phyloP scores from a whole-genome alignment of 345 rosid species.

The Moringa oleifera region DNA sequence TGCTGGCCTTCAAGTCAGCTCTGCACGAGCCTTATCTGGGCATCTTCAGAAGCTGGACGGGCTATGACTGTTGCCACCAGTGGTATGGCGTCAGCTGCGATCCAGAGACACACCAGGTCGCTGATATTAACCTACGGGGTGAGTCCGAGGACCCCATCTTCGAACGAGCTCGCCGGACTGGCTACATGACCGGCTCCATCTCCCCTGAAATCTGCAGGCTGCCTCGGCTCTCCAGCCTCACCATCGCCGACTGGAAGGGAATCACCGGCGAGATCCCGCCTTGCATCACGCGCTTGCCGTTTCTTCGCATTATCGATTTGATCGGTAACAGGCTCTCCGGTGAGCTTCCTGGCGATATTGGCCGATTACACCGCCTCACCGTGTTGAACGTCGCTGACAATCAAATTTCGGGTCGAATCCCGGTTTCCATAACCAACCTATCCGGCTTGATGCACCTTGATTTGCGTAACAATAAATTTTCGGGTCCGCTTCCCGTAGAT shows the following conservation, averaged over 20 bases:
- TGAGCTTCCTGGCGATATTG: slow-evolving; percentile 49
- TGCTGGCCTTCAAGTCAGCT: slow-evolving; percentile 53
- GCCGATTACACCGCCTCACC: slow-evolving; percentile 51
- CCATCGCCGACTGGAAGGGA: slow-evolving; percentile 89
- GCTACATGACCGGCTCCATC: slow-evolving; percentile 76
- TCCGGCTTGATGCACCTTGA: slow-evolving; percentile 83
- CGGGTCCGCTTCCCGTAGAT: slow-evolving; percentile 50
- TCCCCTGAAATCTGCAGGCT: slow-evolving; percentile 59
- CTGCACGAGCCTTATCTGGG: slow-evolving; percentile 68
- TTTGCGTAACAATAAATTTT: slow-evolving; percentile 55
- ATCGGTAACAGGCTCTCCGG: slow-evolving; percentile 76
- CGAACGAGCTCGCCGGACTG: slow-evolving; percentile 51
- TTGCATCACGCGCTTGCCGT: slow-evolving; percentile 56
- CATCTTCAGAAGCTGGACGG: slow-evolving; percentile 80
- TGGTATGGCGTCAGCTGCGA: slow-evolving; percentile 95
- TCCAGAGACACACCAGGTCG: slow-evolving; percentile 50
- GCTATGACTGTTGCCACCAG: slow-evolving; percentile 74
- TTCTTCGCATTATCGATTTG: slow-evolving; percentile 63
- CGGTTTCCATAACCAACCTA: slow-evolving; percentile 49
- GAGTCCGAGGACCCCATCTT: slow-evolving; percentile 87
- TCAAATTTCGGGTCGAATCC: slow-evolving; percentile 58
- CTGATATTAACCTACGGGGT: slow-evolving; percentile 88
- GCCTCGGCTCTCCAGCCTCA: slow-evolving; percentile 55
- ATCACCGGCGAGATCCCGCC: slow-evolving; percentile 72
- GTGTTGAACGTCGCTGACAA: slow-evolving; percentile 83